phyloP scores from a whole-genome alignment of 225 moss, liverwort and hornwort species.

The Thuidium tamariscinum region DNA sequence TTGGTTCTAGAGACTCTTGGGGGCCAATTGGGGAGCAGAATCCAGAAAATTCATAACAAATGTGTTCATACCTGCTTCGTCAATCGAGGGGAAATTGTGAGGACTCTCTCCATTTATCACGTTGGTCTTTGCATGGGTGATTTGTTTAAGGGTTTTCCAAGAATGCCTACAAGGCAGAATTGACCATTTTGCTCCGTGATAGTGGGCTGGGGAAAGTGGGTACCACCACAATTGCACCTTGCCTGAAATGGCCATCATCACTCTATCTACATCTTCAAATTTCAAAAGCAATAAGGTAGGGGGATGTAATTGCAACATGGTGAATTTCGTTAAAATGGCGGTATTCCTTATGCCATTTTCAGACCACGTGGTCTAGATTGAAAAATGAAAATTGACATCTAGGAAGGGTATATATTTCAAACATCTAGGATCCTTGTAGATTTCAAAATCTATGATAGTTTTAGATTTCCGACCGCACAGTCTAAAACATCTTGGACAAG shows the following conservation, averaged over 20 bases:
- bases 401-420: too few relatives aligned
- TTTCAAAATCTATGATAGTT: too few relatives aligned
- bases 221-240: rapidly evolving
- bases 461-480: too few relatives aligned
- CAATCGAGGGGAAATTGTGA: neutral
- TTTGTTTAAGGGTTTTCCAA: too few relatives aligned
- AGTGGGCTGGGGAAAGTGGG: neutral
- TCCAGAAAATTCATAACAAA: neutral
- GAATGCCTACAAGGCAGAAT: neutral
- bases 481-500: too few relatives aligned
- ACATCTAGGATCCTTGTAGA: too few relatives aligned
- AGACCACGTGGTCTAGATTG: too few relatives aligned
- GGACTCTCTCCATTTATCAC: neutral
- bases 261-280: rapidly evolving
- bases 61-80: neutral
- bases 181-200: rapidly evolving
- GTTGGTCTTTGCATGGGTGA: neutral
- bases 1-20: neutral
- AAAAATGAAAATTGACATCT: too few relatives aligned
- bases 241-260: neutral
- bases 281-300: too few relatives aligned
- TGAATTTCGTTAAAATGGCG: too few relatives aligned
- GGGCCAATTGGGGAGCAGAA: neutral
- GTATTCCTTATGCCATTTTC: too few relatives aligned
- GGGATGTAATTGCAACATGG: too few relatives aligned